Base-by-base conservation (phyloP, 371 early-diverging fungal species). In the Rhizopus delemar region DNA sequence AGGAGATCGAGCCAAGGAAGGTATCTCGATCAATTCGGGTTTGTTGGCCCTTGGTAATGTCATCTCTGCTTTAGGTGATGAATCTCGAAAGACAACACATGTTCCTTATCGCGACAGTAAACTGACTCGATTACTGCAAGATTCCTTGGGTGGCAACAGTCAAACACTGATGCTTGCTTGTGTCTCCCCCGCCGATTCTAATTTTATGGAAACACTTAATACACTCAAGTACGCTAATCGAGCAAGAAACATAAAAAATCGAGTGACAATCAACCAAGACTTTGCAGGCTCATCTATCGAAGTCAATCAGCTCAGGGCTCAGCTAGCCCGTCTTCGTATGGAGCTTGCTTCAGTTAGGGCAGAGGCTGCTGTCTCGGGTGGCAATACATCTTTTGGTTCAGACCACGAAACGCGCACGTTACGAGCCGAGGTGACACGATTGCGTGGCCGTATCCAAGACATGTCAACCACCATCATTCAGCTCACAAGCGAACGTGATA, bases 31-130 rank as follows among this genome's bases (percentile, higher is more conserved):
- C 73, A 99, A 99, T 73, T 86, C 91, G 22, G 99, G 99, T 5
- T 86, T 99, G 2, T 74, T 98, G 38, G 95, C 97, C 0, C 85
- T 99, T 4, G 99, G 99, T 50, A 99, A 99, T 71, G 99, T 99
- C 11, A 99, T 99, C 46, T 92, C 91, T 29, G 99, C 99, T 3
- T 85, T 99, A 5, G 93, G 91, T 46, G 97, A 97, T 66, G 87
- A 93, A 63, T 63, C 86, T 13, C 73, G 91, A 39, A 81, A 73
- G 35, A 73, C 82, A 0, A 72, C 83, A 0, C 90, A 91, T 67
- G 86, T 99, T 13, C 99, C 99, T 22, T 99, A 94, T 66, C 90
- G 99, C 72, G 98, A 99, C 73, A 91, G 92, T 16, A 99, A 99
- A 78, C 84, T 99, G 15, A 99, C 99, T 0, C 87, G 86, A 46